These are phyloP conservation scores for Trichosporon faecale DNA, from an alignment of 1,284 basidiomycete species.

Conservation along the genomic window DNA sequence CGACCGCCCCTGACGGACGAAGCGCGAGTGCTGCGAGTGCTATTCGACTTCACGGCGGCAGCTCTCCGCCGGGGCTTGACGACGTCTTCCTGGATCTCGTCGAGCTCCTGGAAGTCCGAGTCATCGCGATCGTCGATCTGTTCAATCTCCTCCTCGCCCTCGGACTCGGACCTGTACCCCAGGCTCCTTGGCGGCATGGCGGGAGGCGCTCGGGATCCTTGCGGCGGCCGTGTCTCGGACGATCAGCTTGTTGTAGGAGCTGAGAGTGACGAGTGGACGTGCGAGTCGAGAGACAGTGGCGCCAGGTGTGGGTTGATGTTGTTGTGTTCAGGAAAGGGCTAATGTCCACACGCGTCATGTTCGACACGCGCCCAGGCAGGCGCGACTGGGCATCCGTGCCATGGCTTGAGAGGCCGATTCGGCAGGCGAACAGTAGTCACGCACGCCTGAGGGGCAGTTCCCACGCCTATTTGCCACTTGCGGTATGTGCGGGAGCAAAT, in stretches of 20 bases:
- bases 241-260: not conserved
- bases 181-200: not conserved
- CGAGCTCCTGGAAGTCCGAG: not conserved
- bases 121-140: not conserved
- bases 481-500: slow-evolving; percentile 1
- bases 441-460: not conserved
- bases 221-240: not conserved
- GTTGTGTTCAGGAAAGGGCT: not conserved
- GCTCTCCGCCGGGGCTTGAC: not conserved
- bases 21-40: not conserved
- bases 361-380: not conserved
- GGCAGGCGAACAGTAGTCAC: not conserved
- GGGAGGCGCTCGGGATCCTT: not conserved
- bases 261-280: not conserved
- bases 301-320: not conserved
- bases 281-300: not conserved
- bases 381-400: too few species aligned
- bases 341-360: slow-evolving; percentile 6
- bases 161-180: not conserved
- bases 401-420: too few species aligned
- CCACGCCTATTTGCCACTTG: not conserved
- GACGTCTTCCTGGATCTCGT: not conserved
- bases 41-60: too few species aligned
- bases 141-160: not conserved
- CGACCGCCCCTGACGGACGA: not conserved